Percentiles rank a stretch among this genome's conserved stretches.
These are phyloP conservation scores for Chimonanthus praecox DNA, from an alignment of 164 flowering plant genomes.

Conservation along the genomic window DNA sequence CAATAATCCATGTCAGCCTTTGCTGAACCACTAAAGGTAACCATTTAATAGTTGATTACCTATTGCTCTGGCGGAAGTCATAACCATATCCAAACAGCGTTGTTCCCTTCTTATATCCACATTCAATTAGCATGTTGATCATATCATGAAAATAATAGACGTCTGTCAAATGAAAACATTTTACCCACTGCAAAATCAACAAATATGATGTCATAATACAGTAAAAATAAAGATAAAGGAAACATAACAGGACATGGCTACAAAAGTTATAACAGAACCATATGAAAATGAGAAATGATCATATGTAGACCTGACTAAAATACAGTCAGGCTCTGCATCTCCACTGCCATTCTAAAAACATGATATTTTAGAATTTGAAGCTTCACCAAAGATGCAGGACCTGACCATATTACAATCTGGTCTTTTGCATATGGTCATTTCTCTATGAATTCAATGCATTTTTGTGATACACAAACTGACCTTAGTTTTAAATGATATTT, in stretches of 20 bases:
- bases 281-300: no score
- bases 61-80: constrained; percentile 93
- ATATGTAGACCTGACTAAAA: no score
- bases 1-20: constrained; percentile 7
- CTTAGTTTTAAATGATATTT: neutral
- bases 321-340: no score
- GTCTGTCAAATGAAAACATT: constrained; percentile 46
- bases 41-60: constrained; percentile 35
- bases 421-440: no score
- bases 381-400: no score
- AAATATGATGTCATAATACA: neutral
- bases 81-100: constrained; percentile 91
- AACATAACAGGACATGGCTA: neutral
- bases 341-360: no score
- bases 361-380: no score
- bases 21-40: neutral
- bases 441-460: neutral
- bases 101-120: constrained; percentile 85
- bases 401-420: no score
- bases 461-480: neutral
- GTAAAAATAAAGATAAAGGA: neutral
- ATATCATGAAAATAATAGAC: constrained; percentile 85
- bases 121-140: constrained; percentile 76
- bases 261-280: neutral
- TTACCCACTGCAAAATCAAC: constrained; percentile 41